Percentiles rank a stretch among this genome's conserved stretches.
Conservation (phyloP, 1,139 yeast species). For the Pneumocystis murina region DNA sequence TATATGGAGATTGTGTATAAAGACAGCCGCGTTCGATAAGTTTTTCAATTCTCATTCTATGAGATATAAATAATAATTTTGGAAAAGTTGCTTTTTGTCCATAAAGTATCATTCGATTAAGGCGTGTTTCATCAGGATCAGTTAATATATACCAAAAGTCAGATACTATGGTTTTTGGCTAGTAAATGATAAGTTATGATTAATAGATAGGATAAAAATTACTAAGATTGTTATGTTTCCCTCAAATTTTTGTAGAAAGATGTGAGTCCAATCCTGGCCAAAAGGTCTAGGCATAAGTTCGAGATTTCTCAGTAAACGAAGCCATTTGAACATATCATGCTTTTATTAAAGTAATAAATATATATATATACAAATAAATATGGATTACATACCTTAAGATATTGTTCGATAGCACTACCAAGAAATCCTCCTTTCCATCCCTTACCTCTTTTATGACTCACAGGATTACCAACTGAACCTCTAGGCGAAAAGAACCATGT, state of each 20-base stretch:
- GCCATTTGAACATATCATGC: constrained; percentile 62
- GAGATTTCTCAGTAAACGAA: constrained; percentile 47
- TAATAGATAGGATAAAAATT: constrained; percentile 31
- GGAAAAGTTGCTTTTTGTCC: constrained; percentile 62
- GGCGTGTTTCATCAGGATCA: constrained; percentile 48
- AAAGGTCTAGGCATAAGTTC: constrained; percentile 53
- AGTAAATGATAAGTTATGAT: background rate
- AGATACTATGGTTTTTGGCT: constrained; percentile 11
- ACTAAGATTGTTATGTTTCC: constrained; percentile 75
- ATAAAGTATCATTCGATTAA: constrained; percentile 41
- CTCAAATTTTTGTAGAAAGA: constrained; percentile 59
- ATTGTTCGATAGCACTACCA: constrained; percentile 56
- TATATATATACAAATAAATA: background rate
- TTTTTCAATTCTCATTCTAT: constrained; percentile 48
- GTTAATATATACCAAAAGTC: constrained; percentile 54
- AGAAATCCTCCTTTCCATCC: constrained; percentile 65
- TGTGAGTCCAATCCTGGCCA: constrained; percentile 69
- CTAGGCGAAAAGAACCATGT: constrained; percentile 64
- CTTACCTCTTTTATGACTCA: constrained; percentile 41
- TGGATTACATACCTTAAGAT: background rate
- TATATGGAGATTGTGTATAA: background rate
- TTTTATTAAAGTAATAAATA: constrained; percentile 31
- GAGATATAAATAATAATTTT: constrained; percentile 45
- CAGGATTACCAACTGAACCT: constrained; percentile 72
- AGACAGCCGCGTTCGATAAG: constrained; percentile 33